These are phyloP conservation scores for Metschnikowia orientalis DNA, from an alignment of 805 yeast species.

Conservation along the genomic window DNA sequence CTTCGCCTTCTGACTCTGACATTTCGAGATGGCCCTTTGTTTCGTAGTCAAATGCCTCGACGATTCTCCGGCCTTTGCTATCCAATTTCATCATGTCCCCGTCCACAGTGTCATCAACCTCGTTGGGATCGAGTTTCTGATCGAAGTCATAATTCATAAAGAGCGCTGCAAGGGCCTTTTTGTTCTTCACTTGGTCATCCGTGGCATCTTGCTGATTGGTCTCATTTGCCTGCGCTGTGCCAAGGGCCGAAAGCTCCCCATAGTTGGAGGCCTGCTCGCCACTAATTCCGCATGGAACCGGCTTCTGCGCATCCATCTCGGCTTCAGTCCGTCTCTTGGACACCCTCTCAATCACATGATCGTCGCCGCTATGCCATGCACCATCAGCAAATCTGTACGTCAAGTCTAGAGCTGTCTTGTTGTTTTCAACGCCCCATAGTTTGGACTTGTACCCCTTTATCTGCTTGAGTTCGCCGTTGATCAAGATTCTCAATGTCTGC, in stretches of 20 bases:
- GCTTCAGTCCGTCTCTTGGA: neutral
- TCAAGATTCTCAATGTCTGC: slow-evolving; percentile 61
- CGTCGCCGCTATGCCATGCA: slow-evolving; percentile 75
- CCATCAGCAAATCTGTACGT: slow-evolving; percentile 60
- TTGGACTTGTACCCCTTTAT: slow-evolving; percentile 67
- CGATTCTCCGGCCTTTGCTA: slow-evolving; percentile 37
- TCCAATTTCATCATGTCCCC: slow-evolving; percentile 42
- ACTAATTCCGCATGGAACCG: slow-evolving; percentile 22
- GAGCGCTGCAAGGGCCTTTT: slow-evolving; percentile 44
- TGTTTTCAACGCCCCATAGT: slow-evolving; percentile 87
- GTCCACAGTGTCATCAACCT: slow-evolving; percentile 24
- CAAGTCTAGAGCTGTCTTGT: slow-evolving; percentile 55
- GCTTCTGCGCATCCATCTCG: neutral
- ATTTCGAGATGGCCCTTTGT: slow-evolving; percentile 23
- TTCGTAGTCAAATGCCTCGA: slow-evolving; percentile 32
- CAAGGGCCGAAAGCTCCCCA: slow-evolving; percentile 16
- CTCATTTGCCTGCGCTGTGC: neutral
- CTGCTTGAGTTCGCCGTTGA: slow-evolving; percentile 53
- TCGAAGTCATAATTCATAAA: slow-evolving; percentile 50
- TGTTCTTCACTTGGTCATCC: slow-evolving; percentile 32
- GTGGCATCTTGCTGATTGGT: neutral
- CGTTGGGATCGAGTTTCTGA: slow-evolving; percentile 42
- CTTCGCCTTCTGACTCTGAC: slow-evolving; percentile 19
- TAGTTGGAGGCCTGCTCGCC: slow-evolving; percentile 24
- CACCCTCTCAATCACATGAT: slow-evolving; percentile 68